Conservation (phyloP, 73 alveolate species). For the Halteria grandinella region DNA sequence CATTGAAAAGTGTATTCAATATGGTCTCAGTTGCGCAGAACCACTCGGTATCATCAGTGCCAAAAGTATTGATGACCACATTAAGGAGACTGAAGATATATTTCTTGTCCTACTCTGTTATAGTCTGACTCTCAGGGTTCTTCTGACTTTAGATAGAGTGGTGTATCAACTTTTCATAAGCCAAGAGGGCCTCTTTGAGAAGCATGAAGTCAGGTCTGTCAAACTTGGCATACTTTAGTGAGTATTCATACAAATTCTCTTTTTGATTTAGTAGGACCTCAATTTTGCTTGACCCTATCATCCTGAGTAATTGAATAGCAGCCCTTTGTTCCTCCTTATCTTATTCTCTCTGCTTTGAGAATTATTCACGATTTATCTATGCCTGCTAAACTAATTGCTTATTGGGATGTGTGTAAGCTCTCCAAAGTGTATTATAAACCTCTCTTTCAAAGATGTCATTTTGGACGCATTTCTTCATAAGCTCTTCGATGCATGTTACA, state of each 20-base stretch:
- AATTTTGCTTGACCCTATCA: slow-evolving; percentile 20
- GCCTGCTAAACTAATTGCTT: neutral
- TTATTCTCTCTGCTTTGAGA: neutral
- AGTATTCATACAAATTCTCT: neutral
- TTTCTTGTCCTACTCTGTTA: slow-evolving; percentile 20
- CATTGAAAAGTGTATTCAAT: slow-evolving; percentile 22
- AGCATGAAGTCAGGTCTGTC: slow-evolving; percentile 31
- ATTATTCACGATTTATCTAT: neutral
- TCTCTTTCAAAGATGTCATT: slow-evolving; percentile 48
- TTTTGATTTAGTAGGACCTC: neutral
- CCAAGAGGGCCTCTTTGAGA: slow-evolving; percentile 35
- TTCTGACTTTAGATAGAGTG: neutral
- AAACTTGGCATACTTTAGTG: slow-evolving; percentile 15
- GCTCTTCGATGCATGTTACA: slow-evolving; percentile 77
- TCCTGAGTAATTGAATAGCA: slow-evolving; percentile 45
- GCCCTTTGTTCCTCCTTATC: slow-evolving; percentile 49
- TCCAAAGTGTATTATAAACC: slow-evolving; percentile 52
- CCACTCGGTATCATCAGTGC: slow-evolving; percentile 40
- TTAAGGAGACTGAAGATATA: slow-evolving; percentile 3
- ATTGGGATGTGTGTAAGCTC: neutral
- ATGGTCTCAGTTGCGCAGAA: slow-evolving; percentile 55
- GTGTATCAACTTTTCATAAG: slow-evolving; percentile 19
- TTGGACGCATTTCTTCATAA: slow-evolving; percentile 52
- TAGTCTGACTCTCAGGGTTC: neutral
- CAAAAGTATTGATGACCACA: slow-evolving; percentile 30